Evolutionary conservation across 192 early-diverging fungal species (phyloP).

Genomic region (Coemansia sp.): DNA sequence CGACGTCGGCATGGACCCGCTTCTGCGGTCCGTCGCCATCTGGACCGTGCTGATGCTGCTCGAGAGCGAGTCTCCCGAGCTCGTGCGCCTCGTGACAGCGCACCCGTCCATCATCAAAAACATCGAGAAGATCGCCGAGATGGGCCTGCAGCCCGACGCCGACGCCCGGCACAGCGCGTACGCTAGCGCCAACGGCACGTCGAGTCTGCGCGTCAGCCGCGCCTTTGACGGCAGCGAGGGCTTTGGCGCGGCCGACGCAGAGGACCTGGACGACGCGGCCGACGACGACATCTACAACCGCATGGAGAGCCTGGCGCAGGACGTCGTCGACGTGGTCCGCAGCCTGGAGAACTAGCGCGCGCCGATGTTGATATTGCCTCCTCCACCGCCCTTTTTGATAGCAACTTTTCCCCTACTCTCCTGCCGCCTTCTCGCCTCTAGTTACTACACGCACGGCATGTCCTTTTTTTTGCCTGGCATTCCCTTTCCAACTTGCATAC

Average conservation of each 20-base stretch:
- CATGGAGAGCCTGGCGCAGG: constrained; percentile 41
- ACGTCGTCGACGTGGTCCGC: constrained; percentile 34
- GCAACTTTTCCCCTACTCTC: too few relatives aligned
- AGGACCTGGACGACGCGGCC: constrained; percentile 28
- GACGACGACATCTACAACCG: constrained; percentile 45
- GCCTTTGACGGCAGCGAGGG: constrained; percentile 20
- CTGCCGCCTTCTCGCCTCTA: not conserved
- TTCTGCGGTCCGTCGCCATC: constrained; percentile 77
- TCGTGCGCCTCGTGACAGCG: constrained; percentile 35
- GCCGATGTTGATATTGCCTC: not conserved
- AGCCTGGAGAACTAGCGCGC: constrained; percentile 16
- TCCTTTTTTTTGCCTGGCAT: constrained; percentile 1
- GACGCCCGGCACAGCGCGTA: constrained; percentile 29
- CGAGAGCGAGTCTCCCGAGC: constrained; percentile 51
- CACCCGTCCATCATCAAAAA: constrained; percentile 50
- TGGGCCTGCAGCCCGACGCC: constrained; percentile 17
- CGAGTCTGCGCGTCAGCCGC: constrained; percentile 27
- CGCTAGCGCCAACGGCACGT: constrained; percentile 17
- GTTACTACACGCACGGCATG: not conserved
- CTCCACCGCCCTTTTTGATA: not conserved
- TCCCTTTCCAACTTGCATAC: too few relatives aligned
- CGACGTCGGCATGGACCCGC: constrained; percentile 56
- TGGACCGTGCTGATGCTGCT: constrained; percentile 84
- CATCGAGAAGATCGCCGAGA: constrained; percentile 36
- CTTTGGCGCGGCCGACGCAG: constrained; percentile 4